phyloP scores from a whole-genome alignment of 805 yeast species.

The Suhomyces kilbournensis region DNA sequence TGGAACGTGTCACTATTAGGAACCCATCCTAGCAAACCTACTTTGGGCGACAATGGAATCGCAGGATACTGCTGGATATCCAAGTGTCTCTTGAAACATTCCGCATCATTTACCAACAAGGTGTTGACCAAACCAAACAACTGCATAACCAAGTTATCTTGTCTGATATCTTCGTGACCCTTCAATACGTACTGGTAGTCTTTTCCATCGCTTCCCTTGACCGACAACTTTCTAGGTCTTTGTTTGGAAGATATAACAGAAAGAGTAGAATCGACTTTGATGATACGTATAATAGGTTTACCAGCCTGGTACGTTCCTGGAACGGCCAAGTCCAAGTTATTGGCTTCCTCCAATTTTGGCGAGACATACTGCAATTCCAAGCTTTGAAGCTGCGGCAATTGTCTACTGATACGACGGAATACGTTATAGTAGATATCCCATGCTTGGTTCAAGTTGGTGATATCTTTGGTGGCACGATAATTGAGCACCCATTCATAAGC shows the following conservation, averaged over 20 bases:
- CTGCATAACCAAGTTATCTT: slow-evolving; percentile 97
- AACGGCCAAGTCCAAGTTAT: slow-evolving; percentile 79
- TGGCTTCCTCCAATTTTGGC: slow-evolving; percentile 78
- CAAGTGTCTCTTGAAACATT: slow-evolving; percentile 92
- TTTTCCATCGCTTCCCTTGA: slow-evolving; percentile 88
- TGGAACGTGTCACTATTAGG: slow-evolving; percentile 97
- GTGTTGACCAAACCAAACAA: slow-evolving; percentile 94
- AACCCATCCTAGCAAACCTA: slow-evolving; percentile 97
- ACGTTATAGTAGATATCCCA: slow-evolving; percentile 97
- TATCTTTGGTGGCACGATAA: slow-evolving; percentile 80
- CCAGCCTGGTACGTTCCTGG: slow-evolving; percentile 94
- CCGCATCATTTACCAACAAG: slow-evolving; percentile 82
- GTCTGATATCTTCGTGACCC: slow-evolving; percentile 98
- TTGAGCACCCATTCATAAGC: slow-evolving; percentile 93
- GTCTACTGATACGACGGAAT: slow-evolving; percentile 85
- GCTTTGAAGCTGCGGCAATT: slow-evolving; percentile 80
- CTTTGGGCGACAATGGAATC: slow-evolving; percentile 92
- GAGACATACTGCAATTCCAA: slow-evolving; percentile 91
- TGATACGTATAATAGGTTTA: slow-evolving; percentile 69
- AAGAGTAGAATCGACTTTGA: slow-evolving; percentile 75
- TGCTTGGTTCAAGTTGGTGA: slow-evolving; percentile 88
- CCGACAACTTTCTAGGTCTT: slow-evolving; percentile 81
- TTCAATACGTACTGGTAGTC: slow-evolving; percentile 79
- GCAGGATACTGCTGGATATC: slow-evolving; percentile 92
- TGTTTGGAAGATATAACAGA: slow-evolving; percentile 92